Evolutionary conservation across 2,329 filamentous ascomycete genomes (phyloP), one percentile per base, ranked within the genome.

Genomic region (Sclerotinia sclerotiorum): DNA sequence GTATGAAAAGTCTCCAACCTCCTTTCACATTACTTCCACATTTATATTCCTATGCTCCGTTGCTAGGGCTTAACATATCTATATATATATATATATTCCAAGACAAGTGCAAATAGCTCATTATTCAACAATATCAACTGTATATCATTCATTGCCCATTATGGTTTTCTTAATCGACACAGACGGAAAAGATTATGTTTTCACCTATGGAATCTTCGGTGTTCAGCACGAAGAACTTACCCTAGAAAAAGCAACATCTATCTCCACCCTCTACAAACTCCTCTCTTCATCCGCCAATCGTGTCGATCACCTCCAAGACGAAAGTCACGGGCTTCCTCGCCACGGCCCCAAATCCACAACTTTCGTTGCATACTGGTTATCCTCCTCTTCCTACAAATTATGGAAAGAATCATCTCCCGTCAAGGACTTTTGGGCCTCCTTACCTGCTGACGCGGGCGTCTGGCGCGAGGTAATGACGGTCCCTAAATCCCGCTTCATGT

Each of bases 341-440:
- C 52, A 62, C 5, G 32, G 54, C 0, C 69, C 68, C 49, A 63
- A 65, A 35, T 61, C 68, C 2, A 65, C 65, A 11, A 70, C 67
- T 3, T 70, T 72, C 10, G 46, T 74, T 55, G 73, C 70, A 5
- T 72, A 72, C 21, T 72, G 70, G 70, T 19, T 69, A 3, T 48
- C 32, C 19, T 66, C 63, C 0, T 69, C 74, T 21, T 74, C 75
- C 15, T 70, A 73, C 35, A 74, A 75, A 73, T 79, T 24, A 44
- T 75, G 6, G 56, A 54, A 48, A 21, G 54, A 48, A n/a, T 62
- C 63, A 46, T 24, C 44, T 11, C n/a, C 52, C 2, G 62, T 68
- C 3, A 65, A 68, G 27, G 65, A 66, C 17, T 73, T 73, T 48
- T 73, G 71, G 71, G 58, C n/a, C 6, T 58, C 29, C 21, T 63